Base-by-base conservation (phyloP, 495 filamentous ascomycete species). In the Aspergillus panamensis region DNA sequence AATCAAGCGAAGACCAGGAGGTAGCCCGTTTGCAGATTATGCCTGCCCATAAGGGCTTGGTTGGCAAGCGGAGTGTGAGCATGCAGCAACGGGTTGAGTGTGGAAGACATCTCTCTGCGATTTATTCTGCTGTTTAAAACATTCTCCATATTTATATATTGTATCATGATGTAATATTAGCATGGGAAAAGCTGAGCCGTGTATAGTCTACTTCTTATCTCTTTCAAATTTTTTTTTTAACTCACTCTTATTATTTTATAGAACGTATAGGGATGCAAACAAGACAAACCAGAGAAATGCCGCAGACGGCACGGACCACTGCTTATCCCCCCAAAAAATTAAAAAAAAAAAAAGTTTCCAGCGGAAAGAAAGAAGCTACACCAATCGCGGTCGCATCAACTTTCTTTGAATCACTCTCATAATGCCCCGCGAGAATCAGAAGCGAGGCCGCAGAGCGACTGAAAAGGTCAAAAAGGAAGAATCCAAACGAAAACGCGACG, bases 61-160 rank as follows among this genome's bases (percentile, higher is more conserved):
- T 92, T 21, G 81, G 82, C 49, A 84, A 82, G 13, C 81, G 85
- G 60, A 86, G 72, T 53, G 85, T 88, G 44, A 84, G 78, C 62
- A 77, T 96, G 61, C 92, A 96, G 73, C 94, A 97, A 79, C 84
- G 85, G 51, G 84, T 97, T 9, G 89, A 89, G 66, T 97, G 93
- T 73, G 94, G 94, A 21, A 81, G 89, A 54, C 82, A 83, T 55
- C 87, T 93, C 21, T 92, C 90, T 58, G 91, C 87, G 13, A 87
- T 97, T 13, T 98, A 92, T 69, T 73, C 74, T 12, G 61, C 68
- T 29, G 56, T 67, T n/a, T 73, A 62, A 69, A 47, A 33, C 5
- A 40, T 40, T 40, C 37, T 40, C 37, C 9, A 25, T 5, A 2
- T 25, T 25, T 25, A 5, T 25, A 25, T 25, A 40, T 9, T 40